Evolutionary conservation across 2,329 filamentous ascomycete species (phyloP), one percentile per base, ranked within the genome.

Genomic region (Ploettnerulaceae sp.): DNA sequence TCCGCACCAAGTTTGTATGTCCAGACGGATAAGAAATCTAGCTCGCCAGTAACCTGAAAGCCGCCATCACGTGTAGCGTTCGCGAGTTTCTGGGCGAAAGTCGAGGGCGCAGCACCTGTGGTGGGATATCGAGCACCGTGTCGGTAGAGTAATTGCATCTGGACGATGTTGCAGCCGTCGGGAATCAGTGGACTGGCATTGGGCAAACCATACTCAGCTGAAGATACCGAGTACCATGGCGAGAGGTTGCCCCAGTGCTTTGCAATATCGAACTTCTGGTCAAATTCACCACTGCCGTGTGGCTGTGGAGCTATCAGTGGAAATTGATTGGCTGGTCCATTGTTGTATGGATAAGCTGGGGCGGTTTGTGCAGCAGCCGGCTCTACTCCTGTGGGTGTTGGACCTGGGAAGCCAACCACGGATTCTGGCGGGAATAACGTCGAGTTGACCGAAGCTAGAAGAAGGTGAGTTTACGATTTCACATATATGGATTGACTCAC

Each of bases 1-100:
- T 51, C 48, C 20, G 43, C 48, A 17, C 48, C 48, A n/a, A 51
- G 38, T 32, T 51, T 51, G 33, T 51, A 51, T 9, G 37, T 47
- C 43, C 43, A 51, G 18, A 42, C 12, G 2, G 43, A 38, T 14
- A 51, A 14, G 39, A 51, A 51, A 24, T 11, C n/a, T 5, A 51
- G 48, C 20, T 51, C 43, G 3, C 48, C 38, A 7, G 48, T 43
- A 29, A 40, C 35, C 22, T 26, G 43, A 12, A 51, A 51, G 7
- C 48, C 48, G 5, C 28, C 38, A 29, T 21, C 26, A 4, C 15
- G 11, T n/a, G 43, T 51, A 8, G 48, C 43, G 21, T 51, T 51
- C 4, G 33, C 6, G 8, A 51, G 29, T 26, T 47, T 51, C 38
- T 34, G 18, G 5, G 48, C 48, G 31, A 51, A 51, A 7, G 44